Base-by-base conservation (phyloP, 2,329 filamentous ascomycete genomes). In the Monosporascus sp. region DNA sequence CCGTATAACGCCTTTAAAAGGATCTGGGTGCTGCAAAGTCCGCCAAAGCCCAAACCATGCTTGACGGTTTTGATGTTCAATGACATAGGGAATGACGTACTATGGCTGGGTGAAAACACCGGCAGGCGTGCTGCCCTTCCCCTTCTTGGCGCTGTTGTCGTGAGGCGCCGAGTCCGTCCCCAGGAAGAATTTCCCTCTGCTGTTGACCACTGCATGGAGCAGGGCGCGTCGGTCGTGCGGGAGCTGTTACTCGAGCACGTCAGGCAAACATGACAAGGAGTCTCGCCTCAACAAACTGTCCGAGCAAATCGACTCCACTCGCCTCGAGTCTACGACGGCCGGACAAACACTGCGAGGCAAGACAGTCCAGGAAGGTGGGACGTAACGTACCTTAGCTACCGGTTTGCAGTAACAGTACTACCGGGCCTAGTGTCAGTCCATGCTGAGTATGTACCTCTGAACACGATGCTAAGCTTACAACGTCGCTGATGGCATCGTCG, bases 91-190 rank as follows among this genome's bases (percentile, higher is more conserved):
- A 19, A 20, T n/a, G 26, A 46, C 57, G 9, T 56, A 63, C 65
- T 85, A 85, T 4, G 86, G 85, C 72, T 92, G 88, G 1, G 88
- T 91, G 67, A 91, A 92, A 48, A 91, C 87, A 3, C 88, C 88
- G 0, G 88, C 88, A 1, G 86, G 82, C 1, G 85, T 80, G 66
- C 74, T 79, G 48, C 76, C 76, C 49, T 73, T 72, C 20, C 77
- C 80, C 51, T 79, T 77, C 72, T 88, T 88, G 56, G 80, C 77
- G 26, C 65, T 69, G 20, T 80, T 74, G 41, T 79, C 77, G 67
- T 88, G 85, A 66, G 88, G 87, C n/a, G 88, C 88, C 16, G 79
- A 84, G 67, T 91, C 88, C n/a, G 71, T 75, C 40, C 82, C 86
- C 22, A 93, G 82, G 74, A 91, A 91, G 72, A 90, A 90, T 63